Percentiles rank a stretch among this genome's conserved stretches.
phyloP scores from a whole-genome alignment of 2,329 filamentous ascomycete species.

The Cordyceps javanica region DNA sequence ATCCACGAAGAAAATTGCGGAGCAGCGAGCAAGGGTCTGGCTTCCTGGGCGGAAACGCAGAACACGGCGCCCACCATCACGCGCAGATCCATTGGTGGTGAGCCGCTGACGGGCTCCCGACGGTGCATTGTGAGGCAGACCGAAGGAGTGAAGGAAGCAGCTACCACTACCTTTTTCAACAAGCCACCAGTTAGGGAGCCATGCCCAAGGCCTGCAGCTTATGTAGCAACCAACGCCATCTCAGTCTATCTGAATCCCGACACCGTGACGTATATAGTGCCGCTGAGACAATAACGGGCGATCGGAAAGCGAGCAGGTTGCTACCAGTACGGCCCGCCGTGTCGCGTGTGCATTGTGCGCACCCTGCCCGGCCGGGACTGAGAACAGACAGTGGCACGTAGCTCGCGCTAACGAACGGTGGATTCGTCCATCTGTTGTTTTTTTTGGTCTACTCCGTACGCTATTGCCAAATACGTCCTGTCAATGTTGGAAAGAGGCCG shows the following conservation, averaged over 20 bases:
- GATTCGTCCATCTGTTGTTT: not conserved
- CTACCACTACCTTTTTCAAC: not conserved
- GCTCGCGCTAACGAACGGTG: not conserved
- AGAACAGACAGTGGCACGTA: constrained; percentile 1
- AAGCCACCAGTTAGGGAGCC: not conserved
- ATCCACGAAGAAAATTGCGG: not conserved
- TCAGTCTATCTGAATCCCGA: not conserved
- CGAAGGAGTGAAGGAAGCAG: not conserved
- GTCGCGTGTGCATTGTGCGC: not conserved
- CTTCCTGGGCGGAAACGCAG: not conserved
- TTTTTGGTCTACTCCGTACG: not conserved
- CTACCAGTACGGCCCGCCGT: not conserved
- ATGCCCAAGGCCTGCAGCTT: not conserved
- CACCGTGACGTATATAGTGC: constrained; percentile 1
- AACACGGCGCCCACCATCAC: not conserved
- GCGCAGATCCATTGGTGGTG: constrained; percentile 7
- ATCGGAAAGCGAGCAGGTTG: not conserved
- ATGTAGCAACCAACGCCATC: not conserved
- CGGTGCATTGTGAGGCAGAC: constrained; percentile 4
- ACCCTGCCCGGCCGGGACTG: not conserved
- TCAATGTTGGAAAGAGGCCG: not conserved
- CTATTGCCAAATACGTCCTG: not conserved
- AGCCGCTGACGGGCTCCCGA: constrained; percentile 5
- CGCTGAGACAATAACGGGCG: not conserved
- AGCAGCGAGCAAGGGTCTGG: not conserved